These are phyloP conservation scores for Trebouxia sp. DNA, from an alignment of 139 green algal species.

Conservation along the genomic window DNA sequence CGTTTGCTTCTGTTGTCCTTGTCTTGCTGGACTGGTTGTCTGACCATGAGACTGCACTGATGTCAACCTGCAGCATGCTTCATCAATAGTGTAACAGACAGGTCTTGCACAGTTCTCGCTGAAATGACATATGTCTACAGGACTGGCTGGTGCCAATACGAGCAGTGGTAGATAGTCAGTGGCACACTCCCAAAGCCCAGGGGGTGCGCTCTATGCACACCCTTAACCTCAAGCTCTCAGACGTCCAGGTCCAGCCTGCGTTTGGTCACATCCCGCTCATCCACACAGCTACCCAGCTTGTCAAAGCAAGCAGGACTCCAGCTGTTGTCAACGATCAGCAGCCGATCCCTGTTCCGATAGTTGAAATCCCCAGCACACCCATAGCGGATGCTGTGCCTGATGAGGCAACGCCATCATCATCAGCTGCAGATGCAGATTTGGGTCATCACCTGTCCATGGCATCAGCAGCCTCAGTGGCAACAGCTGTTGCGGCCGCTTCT, in stretches of 20 bases:
- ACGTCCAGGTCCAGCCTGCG: slow-evolving; percentile 29
- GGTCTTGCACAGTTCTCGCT: no score
- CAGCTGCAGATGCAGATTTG: not conserved
- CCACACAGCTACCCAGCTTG: slow-evolving; percentile 13
- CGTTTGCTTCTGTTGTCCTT: no score
- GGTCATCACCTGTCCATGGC: not conserved
- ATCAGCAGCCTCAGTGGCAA: not conserved
- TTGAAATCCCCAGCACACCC: not conserved
- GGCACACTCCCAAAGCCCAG: slow-evolving; percentile 28
- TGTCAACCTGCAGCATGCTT: not conserved
- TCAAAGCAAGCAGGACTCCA: not conserved
- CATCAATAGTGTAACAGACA: no score
- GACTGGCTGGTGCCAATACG: slow-evolving; percentile 34
- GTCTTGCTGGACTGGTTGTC: no score
- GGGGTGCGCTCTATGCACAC: not conserved
- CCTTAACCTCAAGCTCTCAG: not conserved
- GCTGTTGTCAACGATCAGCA: not conserved
- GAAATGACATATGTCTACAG: not conserved
- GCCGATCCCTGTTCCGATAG: not conserved
- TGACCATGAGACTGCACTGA: no score
- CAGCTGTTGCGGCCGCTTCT: slow-evolving; percentile 1
- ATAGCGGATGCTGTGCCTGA: not conserved
- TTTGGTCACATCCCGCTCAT: slow-evolving; percentile 30
- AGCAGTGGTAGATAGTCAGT: slow-evolving; percentile 16
- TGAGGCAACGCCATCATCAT: not conserved